Evolutionary conservation across 106 monocot species (phyloP).

Genomic region (Dactylorhiza incarnata): DNA sequence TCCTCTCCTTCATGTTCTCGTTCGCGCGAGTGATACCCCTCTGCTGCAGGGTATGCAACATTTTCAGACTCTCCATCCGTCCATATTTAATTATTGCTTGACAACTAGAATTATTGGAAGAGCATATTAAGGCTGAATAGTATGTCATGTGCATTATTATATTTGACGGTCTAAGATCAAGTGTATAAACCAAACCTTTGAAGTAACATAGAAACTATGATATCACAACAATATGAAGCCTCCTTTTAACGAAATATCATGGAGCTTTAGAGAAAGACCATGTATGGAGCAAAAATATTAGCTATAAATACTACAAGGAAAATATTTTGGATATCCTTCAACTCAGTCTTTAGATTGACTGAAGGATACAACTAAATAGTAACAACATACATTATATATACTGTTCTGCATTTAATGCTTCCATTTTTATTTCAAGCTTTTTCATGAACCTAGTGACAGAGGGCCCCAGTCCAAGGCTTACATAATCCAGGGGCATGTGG

Average conservation of each 20-base stretch:
- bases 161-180: neutral
- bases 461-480: neutral
- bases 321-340: neutral
- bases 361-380: neutral
- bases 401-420: neutral
- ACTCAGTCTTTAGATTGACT: neutral
- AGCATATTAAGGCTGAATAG: neutral
- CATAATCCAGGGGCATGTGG: neutral
- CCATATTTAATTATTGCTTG: too few relatives aligned
- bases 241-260: neutral
- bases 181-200: neutral
- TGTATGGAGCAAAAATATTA: neutral
- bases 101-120: neutral
- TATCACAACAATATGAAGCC: neutral
- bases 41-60: too few relatives aligned
- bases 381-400: neutral
- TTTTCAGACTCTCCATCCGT: too few relatives aligned
- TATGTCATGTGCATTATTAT: neutral
- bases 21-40: too few relatives aligned
- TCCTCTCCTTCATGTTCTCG: too few relatives aligned
- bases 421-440: neutral
- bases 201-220: neutral
- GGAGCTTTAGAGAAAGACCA: neutral
- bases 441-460: neutral
- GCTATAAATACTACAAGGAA: neutral